Conservation (phyloP, 228 moss, liverwort and hornwort genomes). For the Sphagnum magellanicum region DNA sequence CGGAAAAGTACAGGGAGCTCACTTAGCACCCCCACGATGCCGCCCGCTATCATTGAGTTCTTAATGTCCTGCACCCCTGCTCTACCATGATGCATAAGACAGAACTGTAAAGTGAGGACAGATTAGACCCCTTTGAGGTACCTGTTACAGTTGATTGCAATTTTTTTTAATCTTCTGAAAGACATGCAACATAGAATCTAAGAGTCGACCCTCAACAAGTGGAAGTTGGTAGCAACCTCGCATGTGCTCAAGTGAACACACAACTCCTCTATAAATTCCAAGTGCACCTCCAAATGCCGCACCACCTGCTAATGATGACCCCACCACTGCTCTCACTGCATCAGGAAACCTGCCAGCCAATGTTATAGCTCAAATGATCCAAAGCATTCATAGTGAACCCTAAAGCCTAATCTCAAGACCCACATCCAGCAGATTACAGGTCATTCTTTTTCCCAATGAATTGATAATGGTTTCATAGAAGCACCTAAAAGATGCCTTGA, state of each 20-base stretch:
- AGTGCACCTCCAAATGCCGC: conserved; percentile 35
- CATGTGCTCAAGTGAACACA: conserved; percentile 27
- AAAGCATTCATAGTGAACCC: too few species aligned
- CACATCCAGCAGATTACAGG: too few species aligned
- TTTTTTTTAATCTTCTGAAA: too few species aligned
- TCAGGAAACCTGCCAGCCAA: conserved; percentile 31
- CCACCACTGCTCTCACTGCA: conserved; percentile 31
- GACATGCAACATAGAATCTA: too few species aligned
- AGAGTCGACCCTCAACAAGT: background rate
- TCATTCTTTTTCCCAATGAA: too few species aligned
- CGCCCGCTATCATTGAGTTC: conserved; percentile 40
- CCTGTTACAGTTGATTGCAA: too few species aligned
- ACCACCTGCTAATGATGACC: conserved; percentile 35
- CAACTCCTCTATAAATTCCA: conserved; percentile 39
- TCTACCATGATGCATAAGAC: background rate
- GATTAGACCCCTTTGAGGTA: too few species aligned
- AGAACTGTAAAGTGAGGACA: too few species aligned
- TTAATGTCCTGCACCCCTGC: conserved; percentile 41
- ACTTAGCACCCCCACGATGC: conserved; percentile 36
- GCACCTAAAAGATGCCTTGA: too few species aligned
- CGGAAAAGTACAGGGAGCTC: conserved; percentile 39
- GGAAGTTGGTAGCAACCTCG: conserved; percentile 17
- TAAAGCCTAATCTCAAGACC: too few species aligned
- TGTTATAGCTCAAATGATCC: too few species aligned
- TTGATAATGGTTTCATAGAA: too few species aligned